phyloP scores from a whole-genome alignment of 306 rosid genomes.

The Spatholobus suberectus region DNA sequence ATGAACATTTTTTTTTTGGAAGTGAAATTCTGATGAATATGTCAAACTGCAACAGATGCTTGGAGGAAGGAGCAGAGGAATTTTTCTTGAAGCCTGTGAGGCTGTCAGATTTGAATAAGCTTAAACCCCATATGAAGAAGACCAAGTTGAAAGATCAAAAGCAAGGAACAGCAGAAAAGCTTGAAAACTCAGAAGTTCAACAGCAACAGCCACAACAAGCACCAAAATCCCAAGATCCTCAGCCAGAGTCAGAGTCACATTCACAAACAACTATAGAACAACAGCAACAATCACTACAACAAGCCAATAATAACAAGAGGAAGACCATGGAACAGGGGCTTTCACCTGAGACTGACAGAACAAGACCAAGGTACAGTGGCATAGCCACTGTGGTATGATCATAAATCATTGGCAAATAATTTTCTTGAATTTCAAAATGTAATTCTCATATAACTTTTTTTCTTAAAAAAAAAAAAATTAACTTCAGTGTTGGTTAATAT shows the following conservation, averaged over 20 bases:
- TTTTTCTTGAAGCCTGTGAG: constrained; percentile 94
- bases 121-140: constrained; percentile 78
- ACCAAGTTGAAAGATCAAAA: constrained; percentile 62
- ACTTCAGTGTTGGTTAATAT: constrained; percentile 57
- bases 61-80: constrained; percentile 96
- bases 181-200: constrained; percentile 47
- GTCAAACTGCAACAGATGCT: constrained; percentile 62
- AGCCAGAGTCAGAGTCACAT: constrained; percentile 23
- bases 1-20: background rate
- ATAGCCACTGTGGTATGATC: constrained; percentile 75
- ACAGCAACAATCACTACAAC: constrained; percentile 50
- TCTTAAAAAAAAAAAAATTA: background rate
- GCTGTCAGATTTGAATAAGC: constrained; percentile 70
- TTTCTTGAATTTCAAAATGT: constrained; percentile 45
- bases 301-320: constrained; percentile 71
- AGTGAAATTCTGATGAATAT: constrained; percentile 33
- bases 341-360: constrained; percentile 87
- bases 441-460: constrained; percentile 43
- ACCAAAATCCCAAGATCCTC: constrained; percentile 10
- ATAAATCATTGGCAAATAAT: constrained; percentile 41
- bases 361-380: constrained; percentile 83
- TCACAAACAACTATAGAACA: constrained; percentile 40
- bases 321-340: constrained; percentile 78
- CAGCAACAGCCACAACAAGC: constrained; percentile 7
- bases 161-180: constrained; percentile 38